Conservation (phyloP, 345 rosid species). For the Mercurialis annua region DNA sequence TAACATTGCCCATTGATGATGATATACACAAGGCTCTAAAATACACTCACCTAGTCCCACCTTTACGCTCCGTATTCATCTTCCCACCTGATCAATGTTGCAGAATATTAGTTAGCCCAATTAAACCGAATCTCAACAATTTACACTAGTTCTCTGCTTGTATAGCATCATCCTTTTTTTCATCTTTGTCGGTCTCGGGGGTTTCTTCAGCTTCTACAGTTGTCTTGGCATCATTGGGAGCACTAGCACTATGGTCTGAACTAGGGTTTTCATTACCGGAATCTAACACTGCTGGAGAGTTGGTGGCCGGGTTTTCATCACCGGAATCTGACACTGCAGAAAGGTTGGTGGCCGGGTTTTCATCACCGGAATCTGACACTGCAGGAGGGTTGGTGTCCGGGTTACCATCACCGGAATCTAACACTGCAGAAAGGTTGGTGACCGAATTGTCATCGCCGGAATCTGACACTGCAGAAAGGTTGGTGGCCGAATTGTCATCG, state of each 20-base stretch:
- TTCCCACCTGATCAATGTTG: slow-evolving; percentile 10
- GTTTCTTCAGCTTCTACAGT: slow-evolving; percentile 13
- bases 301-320: slow-evolving; percentile 14
- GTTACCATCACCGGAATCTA: slow-evolving; percentile 20
- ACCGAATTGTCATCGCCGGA: slow-evolving; percentile 18
- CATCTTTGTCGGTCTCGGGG: slow-evolving; percentile 22
- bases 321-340: slow-evolving; percentile 16
- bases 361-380: slow-evolving; percentile 17
- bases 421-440: slow-evolving; percentile 8
- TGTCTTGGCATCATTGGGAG: slow-evolving; percentile 9
- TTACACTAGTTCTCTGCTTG: slow-evolving; percentile 18
- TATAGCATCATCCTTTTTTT: slow-evolving; percentile 7
- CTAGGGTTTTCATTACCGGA: slow-evolving; percentile 18
- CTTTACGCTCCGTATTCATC: neutral
- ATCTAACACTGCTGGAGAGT: slow-evolving; percentile 13
- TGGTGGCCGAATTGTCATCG: slow-evolving; percentile 14
- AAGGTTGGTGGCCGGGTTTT: slow-evolving; percentile 13
- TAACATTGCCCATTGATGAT: slow-evolving; percentile 16
- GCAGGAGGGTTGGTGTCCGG: slow-evolving; percentile 13
- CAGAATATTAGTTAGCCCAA: slow-evolving; percentile 7
- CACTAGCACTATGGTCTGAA: slow-evolving; percentile 18
- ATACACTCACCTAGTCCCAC: slow-evolving; percentile 16
- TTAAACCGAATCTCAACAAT: neutral
- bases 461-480: slow-evolving; percentile 14
- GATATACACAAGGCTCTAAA: slow-evolving; percentile 15